These are phyloP conservation scores for Aspergillus ochraceoroseus DNA, from an alignment of 2,329 filamentous ascomycete species.

Conservation along the genomic window DNA sequence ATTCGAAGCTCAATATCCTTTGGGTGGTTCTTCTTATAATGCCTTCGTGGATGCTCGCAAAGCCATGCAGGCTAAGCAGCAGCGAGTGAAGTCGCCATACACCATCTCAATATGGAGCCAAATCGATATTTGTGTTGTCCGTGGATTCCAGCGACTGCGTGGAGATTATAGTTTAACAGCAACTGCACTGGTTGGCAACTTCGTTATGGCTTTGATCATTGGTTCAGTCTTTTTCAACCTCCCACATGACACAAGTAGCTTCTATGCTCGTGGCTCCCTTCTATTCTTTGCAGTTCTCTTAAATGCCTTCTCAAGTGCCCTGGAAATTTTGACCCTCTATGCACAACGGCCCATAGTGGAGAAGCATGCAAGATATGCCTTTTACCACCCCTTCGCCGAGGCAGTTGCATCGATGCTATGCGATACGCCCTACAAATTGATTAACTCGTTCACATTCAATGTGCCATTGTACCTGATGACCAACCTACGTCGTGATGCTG, in stretches of 20 bases:
- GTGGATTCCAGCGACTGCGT: constrained; percentile 67
- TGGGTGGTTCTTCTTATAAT: constrained; percentile 35
- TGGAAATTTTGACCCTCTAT: constrained; percentile 49
- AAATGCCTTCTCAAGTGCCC: constrained; percentile 71
- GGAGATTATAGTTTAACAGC: constrained; percentile 70
- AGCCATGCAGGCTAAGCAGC: constrained; percentile 36
- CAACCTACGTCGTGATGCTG: constrained; percentile 62
- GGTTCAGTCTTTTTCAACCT: constrained; percentile 75
- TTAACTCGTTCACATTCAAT: constrained; percentile 65
- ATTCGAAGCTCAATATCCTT: constrained; percentile 27
- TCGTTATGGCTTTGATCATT: constrained; percentile 68
- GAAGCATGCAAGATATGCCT: constrained; percentile 17
- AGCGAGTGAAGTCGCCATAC: constrained; percentile 67
- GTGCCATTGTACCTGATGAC: constrained; percentile 78
- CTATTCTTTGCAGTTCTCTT: constrained; percentile 80
- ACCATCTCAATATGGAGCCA: constrained; percentile 73
- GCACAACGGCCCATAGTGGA: constrained; percentile 19
- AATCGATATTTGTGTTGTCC: constrained; percentile 68
- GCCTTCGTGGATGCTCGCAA: constrained; percentile 35
- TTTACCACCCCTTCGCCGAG: constrained; percentile 17
- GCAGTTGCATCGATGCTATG: constrained; percentile 9
- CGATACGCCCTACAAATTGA: constrained; percentile 65
- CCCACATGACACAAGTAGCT: constrained; percentile 57
- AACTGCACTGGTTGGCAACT: constrained; percentile 60
- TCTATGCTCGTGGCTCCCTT: constrained; percentile 69